Base-by-base conservation (phyloP, 495 filamentous ascomycete genomes). In the Tetracladium marchalianum region DNA sequence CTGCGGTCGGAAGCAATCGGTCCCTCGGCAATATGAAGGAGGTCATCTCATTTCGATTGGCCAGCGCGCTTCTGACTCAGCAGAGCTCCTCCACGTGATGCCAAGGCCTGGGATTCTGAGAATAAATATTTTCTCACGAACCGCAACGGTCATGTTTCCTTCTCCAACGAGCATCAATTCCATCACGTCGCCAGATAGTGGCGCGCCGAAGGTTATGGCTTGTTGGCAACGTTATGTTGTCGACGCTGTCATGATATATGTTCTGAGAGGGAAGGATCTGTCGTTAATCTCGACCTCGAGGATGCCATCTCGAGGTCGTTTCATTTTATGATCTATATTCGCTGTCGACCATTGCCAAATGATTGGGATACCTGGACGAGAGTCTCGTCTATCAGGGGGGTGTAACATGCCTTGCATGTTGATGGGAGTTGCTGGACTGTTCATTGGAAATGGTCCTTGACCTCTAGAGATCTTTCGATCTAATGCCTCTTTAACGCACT, bases 241-340 rank as follows among this genome's bases (percentile, higher is more conserved):
- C 51, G 53, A 57, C 61, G 59, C 61, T 59, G 57, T 57, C 70
- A 69, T 73, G 59, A 37, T n/a, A 66, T 68, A 52, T 50, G 66
- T 65, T 64, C 63, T 57, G 58, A 62, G 63, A 63, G 56, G 50
- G 56, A 66, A 53, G 56, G 71, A 72, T 76, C 72, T 69, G 65
- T 76, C 72, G 71, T 76, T 76, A 76, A 76, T 76, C 72, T 68
- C 72, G 65, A 59, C 61, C 61, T 61, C 67, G 65, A 64, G 56
- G 46, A 66, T 50, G 22, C 70, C 49, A 63, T 74, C 68, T 72
- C 68, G 63, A 62, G 59, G 52, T 62, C 63, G 72, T 76, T 76
- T 76, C 72, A 75, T 69, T 66, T 59, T 68, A 68, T 68, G 72
- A 76, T 74, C 72, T 71, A 76, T 68, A 76, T 69, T 27, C 22